Base-by-base conservation (phyloP, 371 early-diverging fungal genomes). In the Fennellomyces sp. region DNA sequence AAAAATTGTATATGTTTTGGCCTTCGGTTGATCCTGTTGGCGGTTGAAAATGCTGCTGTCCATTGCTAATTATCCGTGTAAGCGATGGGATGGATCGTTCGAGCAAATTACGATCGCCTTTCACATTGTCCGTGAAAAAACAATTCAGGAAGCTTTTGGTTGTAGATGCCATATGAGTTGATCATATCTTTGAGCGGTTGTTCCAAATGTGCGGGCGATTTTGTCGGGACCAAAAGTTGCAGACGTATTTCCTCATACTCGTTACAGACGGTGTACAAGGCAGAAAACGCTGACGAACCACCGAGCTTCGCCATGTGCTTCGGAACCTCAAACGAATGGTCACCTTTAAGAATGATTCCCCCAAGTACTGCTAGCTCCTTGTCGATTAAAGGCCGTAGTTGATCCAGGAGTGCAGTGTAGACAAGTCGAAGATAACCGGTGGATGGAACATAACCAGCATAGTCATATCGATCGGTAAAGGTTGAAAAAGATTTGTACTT, bases 401-500 rank as follows among this genome's bases (percentile, higher is more conserved):
- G 35, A 27, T 48, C 58, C 33, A 58, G 2, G 5, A 31, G 17
- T 19, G 3, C n/a, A 13, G 49, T 48, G n/a, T 51, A 52, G 7
- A 52, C 36, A 12, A 30, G 12, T 5, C 52, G 38, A 26, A 60
- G 36, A 25, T 60, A 52, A 28, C 36, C 45, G 10, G 52, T n/a
- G 7, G 60, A 51, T 3, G 52, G 52, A 5, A 60, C 21, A 23
- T 28, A 52, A 11, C 60, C 52, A 2, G 52, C 41, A 17, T 60
- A 60, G 0, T 52, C 42, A 26, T 60, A 17, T 19, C n/a, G 27
- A 35, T 60, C 60, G 13, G 17, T 25, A 28, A 60, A 60, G 26
- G 10, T 15, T n/a, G 41, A 52, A 27, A 52, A 60, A 13, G 45
- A 25, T 42, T 3, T 21, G 23, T 42, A 42, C 7, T 29, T 51